Evolutionary conservation across 2,329 filamentous ascomycete species (phyloP).

Genomic region (Penicillium sp.): DNA sequence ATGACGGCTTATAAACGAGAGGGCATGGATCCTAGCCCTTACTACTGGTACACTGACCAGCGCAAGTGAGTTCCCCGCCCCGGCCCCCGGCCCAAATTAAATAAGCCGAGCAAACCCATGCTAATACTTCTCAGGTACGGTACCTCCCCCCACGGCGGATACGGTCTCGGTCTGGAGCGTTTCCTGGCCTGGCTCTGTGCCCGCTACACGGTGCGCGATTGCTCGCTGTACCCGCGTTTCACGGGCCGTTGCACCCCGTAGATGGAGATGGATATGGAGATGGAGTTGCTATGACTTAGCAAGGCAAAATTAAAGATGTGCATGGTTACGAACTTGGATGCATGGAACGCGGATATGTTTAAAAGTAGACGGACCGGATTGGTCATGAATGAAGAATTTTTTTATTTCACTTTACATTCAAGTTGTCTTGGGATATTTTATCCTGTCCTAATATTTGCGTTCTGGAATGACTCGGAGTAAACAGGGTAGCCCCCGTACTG

Average conservation of each 20-base stretch:
- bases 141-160: slow-evolving; percentile 88
- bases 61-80: slow-evolving; percentile 70
- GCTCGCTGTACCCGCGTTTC: slow-evolving; percentile 56
- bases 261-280: no score
- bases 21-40: slow-evolving; percentile 79
- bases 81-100: slow-evolving; percentile 1
- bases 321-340: slow-evolving; percentile 5
- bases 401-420: no score
- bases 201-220: slow-evolving; percentile 67
- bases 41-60: slow-evolving; percentile 99
- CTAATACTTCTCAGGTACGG: slow-evolving; percentile 80
- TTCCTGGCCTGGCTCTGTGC: slow-evolving; percentile 71
- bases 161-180: slow-evolving; percentile 88
- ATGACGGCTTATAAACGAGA: slow-evolving; percentile 86
- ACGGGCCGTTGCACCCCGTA: slow-evolving; percentile 56
- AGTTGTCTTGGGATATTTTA: no score
- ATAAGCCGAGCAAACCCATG: no score
- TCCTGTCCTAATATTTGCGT: no score
- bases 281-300: no score
- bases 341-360: background rate
- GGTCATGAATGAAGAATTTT: background rate
- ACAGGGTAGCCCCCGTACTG: no score
- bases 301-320: no score
- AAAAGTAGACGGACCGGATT: no score
- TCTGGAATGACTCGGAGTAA: no score